These are phyloP conservation scores for Sonneratia alba DNA, from an alignment of 345 rosid species.

Conservation along the genomic window DNA sequence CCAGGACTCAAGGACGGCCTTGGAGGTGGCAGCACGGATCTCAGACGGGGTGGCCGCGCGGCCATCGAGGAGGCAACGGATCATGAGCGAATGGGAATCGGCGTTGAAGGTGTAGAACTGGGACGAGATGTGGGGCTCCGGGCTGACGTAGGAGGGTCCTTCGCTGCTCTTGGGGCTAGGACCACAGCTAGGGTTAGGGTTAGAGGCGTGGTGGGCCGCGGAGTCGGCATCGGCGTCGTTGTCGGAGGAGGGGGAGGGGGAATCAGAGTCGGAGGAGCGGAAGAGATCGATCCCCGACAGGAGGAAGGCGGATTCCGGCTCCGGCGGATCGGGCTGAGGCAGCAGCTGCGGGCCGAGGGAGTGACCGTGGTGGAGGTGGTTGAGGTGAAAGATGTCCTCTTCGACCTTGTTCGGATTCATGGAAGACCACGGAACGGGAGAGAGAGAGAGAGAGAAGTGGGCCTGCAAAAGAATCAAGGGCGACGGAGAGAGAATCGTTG, in stretches of 20 bases:
- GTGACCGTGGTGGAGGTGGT: constrained; percentile 15
- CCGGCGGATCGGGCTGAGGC: constrained; percentile 27
- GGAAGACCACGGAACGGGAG: not conserved
- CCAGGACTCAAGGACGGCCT: constrained; percentile 81
- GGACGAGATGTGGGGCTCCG: constrained; percentile 77
- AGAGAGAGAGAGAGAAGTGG: not conserved
- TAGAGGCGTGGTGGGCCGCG: constrained; percentile 10
- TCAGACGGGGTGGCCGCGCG: constrained; percentile 78
- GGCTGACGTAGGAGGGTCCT: constrained; percentile 34
- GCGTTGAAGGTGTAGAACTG: constrained; percentile 98
- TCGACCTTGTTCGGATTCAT: constrained; percentile 23
- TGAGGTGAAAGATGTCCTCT: constrained; percentile 15
- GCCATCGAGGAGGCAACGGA: constrained; percentile 74
- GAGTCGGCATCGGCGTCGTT: constrained; percentile 37
- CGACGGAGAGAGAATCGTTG: not conserved
- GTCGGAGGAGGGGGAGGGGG: constrained; percentile 31
- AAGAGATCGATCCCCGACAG: constrained; percentile 70
- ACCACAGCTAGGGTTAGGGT: constrained; percentile 12
- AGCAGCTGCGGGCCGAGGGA: constrained; percentile 10
- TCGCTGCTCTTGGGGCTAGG: not conserved
- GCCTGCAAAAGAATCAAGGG: not conserved
- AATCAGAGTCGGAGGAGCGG: constrained; percentile 39
- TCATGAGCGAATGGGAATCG: constrained; percentile 90
- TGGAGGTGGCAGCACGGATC: constrained; percentile 83
- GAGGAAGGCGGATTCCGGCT: constrained; percentile 29